Percentiles rank a stretch among this genome's conserved stretches.
These are phyloP conservation scores for Alternaria burnsii DNA, from an alignment of 2,329 filamentous ascomycete genomes.

Conservation along the genomic window DNA sequence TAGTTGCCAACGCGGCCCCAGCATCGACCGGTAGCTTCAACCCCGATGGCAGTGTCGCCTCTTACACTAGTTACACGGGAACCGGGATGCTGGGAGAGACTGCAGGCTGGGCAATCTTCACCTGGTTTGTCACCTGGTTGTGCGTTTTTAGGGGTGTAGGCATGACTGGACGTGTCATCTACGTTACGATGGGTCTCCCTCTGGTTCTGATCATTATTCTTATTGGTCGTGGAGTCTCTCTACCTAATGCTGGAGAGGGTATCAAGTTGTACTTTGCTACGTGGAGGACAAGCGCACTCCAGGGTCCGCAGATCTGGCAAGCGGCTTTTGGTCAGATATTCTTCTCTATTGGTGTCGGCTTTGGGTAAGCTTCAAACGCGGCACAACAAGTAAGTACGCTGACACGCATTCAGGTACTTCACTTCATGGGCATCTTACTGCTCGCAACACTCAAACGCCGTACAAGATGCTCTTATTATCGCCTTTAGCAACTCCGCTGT, in stretches of 20 bases:
- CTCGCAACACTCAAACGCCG: constrained; percentile 50
- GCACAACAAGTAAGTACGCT: not conserved
- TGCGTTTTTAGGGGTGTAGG: constrained; percentile 29
- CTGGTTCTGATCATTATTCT: constrained; percentile 23
- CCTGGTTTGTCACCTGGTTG: constrained; percentile 21
- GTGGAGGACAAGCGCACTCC: constrained; percentile 27
- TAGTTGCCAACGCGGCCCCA: constrained; percentile 4
- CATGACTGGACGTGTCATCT: constrained; percentile 29
- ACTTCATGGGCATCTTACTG: constrained; percentile 11
- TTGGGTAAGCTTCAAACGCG: constrained; percentile 56
- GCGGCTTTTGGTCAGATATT: constrained; percentile 62
- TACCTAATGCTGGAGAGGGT: no score
- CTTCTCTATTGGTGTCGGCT: constrained; percentile 59
- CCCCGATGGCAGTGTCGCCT: constrained; percentile 15
- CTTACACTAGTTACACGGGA: constrained; percentile 9
- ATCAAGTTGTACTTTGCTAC: constrained; percentile 16
- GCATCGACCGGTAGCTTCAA: constrained; percentile 8
- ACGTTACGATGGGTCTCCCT: constrained; percentile 34
- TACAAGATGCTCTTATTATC: no score
- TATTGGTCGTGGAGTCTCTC: constrained; percentile 15
- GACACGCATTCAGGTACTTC: constrained; percentile 1
- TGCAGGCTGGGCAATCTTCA: no score
- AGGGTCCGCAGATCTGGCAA: constrained; percentile 60
- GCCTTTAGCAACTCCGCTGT: no score
- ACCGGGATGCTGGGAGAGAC: no score